Evolutionary conservation across 495 filamentous ascomycete genomes (phyloP).

Genomic region (Apiosordaria backusii): DNA sequence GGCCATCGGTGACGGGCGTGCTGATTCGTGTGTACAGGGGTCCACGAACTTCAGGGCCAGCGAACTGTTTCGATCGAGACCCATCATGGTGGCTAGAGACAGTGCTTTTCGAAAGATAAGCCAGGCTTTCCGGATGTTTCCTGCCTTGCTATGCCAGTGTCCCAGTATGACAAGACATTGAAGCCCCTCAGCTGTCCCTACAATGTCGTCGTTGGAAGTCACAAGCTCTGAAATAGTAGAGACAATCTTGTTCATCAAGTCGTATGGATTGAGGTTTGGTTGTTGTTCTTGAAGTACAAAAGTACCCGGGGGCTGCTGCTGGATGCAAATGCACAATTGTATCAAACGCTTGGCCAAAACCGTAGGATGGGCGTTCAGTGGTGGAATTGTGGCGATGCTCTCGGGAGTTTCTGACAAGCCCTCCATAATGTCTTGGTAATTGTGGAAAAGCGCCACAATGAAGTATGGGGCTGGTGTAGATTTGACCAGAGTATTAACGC

Average conservation of each 20-base stretch:
- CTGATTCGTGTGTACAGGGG: conserved; percentile 19
- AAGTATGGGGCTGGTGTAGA: conserved; percentile 30
- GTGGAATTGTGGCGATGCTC: conserved; percentile 27
- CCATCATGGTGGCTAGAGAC: conserved; percentile 45
- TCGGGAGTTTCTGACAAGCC: conserved; percentile 26
- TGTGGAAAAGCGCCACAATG: conserved; percentile 30
- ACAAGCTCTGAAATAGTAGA: conserved; percentile 39
- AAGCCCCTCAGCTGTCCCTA: conserved; percentile 45
- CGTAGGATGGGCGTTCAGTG: conserved; percentile 40
- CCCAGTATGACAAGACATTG: conserved; percentile 39
- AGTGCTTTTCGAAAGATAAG: conserved; percentile 41
- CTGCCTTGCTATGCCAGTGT: conserved; percentile 42
- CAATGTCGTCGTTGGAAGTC: conserved; percentile 48
- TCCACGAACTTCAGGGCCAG: conserved; percentile 35
- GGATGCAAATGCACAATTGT: conserved; percentile 47
- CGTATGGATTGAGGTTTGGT: conserved; percentile 29
- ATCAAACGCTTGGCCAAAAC: conserved; percentile 46
- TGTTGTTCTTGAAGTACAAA: conserved; percentile 23
- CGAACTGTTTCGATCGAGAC: conserved; percentile 32
- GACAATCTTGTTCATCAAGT: conserved; percentile 36
- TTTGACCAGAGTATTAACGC: conserved; percentile 34
- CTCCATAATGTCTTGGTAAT: conserved; percentile 25
- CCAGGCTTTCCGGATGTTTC: conserved; percentile 47
- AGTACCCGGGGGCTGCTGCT: conserved; percentile 36
- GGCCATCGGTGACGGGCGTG: conserved; percentile 20